Evolutionary conservation across 306 rosid genomes (phyloP).

Genomic region (Cucurbita argyrosperma): DNA sequence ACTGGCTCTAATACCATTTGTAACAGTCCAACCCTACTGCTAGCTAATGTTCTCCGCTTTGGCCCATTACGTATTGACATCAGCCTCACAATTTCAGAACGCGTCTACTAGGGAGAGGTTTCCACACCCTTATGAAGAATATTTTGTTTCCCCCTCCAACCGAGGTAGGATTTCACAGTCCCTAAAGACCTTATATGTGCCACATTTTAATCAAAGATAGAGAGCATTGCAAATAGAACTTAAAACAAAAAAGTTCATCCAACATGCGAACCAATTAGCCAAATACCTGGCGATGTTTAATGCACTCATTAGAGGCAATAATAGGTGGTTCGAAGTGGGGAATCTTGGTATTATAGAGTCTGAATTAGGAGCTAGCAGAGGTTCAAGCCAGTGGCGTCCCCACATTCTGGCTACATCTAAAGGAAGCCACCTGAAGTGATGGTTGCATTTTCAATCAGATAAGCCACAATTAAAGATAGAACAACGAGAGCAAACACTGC

Average conservation of each 20-base stretch:
- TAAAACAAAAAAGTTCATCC: background rate
- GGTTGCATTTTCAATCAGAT: conserved; percentile 3
- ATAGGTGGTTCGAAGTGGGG: conserved; percentile 56
- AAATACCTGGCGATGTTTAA: conserved; percentile 82
- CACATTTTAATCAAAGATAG: no score
- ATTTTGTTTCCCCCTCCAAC: no score
- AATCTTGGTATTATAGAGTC: conserved; percentile 39
- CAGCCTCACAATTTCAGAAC: no score
- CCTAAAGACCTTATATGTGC: no score
- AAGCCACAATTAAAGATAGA: conserved; percentile 1
- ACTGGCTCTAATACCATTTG: no score
- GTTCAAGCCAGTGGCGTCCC: conserved; percentile 97
- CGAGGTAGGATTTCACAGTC: no score
- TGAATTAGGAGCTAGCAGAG: conserved; percentile 57
- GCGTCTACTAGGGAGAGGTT: no score
- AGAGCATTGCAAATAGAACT: background rate
- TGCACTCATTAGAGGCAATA: conserved; percentile 80
- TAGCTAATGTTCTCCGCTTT: no score
- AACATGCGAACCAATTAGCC: background rate
- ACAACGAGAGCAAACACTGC: background rate
- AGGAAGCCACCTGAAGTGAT: conserved; percentile 75
- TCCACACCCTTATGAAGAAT: no score
- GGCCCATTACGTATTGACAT: no score
- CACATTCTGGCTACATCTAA: conserved; percentile 93
- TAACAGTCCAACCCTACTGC: no score